Evolutionary conservation across 345 rosid genomes (phyloP).

Genomic region (Eucalyptus polybractea): DNA sequence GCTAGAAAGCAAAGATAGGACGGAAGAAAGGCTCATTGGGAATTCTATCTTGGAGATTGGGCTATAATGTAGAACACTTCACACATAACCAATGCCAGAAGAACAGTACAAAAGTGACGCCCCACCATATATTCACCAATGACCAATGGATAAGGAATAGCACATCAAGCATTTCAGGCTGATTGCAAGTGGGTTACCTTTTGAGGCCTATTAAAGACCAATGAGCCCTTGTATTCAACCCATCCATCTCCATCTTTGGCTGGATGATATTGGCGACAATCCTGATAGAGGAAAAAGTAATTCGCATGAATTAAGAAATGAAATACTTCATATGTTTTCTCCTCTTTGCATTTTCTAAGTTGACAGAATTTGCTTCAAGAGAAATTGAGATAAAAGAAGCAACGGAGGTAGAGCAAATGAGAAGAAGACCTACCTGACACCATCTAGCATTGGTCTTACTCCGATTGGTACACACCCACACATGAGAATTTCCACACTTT

Average conservation of each 20-base stretch:
- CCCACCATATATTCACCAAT: neutral
- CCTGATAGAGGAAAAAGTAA: slow-evolving; percentile 28
- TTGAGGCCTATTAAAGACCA: slow-evolving; percentile 68
- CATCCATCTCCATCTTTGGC: slow-evolving; percentile 99
- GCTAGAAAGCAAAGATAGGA: neutral
- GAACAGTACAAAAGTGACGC: neutral
- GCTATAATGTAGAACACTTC: neutral
- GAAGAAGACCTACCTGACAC: slow-evolving; percentile 63
- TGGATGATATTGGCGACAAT: slow-evolving; percentile 93
- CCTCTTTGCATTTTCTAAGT: neutral
- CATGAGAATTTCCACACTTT: slow-evolving; percentile 78
- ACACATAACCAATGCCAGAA: neutral
- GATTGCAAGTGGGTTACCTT: slow-evolving; percentile 26
- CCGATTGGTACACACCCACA: slow-evolving; percentile 94
- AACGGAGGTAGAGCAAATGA: neutral
- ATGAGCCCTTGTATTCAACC: slow-evolving; percentile 91
- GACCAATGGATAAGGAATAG: neutral
- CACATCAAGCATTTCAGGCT: neutral
- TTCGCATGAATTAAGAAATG: neutral
- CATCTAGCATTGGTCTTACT: slow-evolving; percentile 86
- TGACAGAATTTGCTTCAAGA: neutral
- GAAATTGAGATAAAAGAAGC: neutral
- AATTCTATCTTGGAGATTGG: neutral
- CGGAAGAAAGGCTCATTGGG: neutral
- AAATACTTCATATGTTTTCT: neutral